phyloP scores from a whole-genome alignment of 345 rosid species.

The Clarkia xantiana region DNA sequence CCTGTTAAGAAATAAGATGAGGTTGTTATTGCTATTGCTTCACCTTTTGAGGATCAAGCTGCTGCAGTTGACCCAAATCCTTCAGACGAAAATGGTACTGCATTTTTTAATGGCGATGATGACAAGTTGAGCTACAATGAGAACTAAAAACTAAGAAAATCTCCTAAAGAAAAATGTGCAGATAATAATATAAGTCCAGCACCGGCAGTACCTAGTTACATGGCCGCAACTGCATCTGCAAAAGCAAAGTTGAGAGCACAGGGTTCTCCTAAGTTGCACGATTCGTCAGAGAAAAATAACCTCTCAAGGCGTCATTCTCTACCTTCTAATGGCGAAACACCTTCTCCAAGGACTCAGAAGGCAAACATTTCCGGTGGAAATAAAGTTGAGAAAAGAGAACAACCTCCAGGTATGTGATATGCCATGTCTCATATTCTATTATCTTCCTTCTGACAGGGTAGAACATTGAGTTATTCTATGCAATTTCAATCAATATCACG shows the following conservation, averaged over 20 bases:
- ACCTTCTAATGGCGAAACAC: slow-evolving; percentile 23
- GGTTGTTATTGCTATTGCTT: slow-evolving; percentile 9
- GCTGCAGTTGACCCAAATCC: slow-evolving; percentile 22
- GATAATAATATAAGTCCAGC: slow-evolving; percentile 61
- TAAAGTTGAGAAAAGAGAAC: too few relatives aligned
- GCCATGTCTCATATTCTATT: too few relatives aligned
- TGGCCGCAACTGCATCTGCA: slow-evolving; percentile 87
- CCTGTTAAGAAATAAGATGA: slow-evolving; percentile 25
- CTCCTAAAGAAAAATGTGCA: slow-evolving; percentile 38
- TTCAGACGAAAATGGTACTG: slow-evolving; percentile 19
- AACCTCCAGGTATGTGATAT: too few relatives aligned
- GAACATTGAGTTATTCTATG: too few relatives aligned
- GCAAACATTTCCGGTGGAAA: too few relatives aligned
- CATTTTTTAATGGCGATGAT: slow-evolving; percentile 30
- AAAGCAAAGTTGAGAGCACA: slow-evolving; percentile 80
- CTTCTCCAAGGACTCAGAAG: too few relatives aligned
- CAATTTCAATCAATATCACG: too few relatives aligned
- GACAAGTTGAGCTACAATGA: slow-evolving; percentile 25
- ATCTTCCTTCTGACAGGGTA: too few relatives aligned
- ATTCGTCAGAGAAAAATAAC: slow-evolving; percentile 39
- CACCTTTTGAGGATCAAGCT: slow-evolving; percentile 17
- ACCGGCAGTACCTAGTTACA: slow-evolving; percentile 73
- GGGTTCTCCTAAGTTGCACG: slow-evolving; percentile 62
- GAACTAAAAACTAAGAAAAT: slow-evolving; percentile 31
- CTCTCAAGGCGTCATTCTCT: slow-evolving; percentile 57